Base-by-base conservation (phyloP, 2,329 filamentous ascomycete genomes). In the Herpotrichia juniperi region DNA sequence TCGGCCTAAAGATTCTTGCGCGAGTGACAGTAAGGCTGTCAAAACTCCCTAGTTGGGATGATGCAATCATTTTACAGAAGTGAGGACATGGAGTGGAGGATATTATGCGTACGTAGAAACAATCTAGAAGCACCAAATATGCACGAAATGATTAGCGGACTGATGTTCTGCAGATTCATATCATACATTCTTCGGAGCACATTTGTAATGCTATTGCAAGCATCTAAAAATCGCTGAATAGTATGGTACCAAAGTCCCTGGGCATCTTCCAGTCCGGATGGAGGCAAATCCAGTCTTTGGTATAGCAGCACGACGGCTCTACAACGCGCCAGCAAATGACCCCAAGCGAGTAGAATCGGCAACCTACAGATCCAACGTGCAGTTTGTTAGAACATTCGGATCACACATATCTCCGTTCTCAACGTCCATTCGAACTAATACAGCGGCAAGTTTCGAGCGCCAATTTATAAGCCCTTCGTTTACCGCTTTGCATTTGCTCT, bases 221-320 rank as follows among this genome's bases (percentile, higher is more conserved):
- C 63, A 31, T 69, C 60, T 1, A 67, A 40, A 46, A 63, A 68
- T 4, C 66, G 59, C 24, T 62, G 64, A n/a, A 64, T 62, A 14
- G 66, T 64, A 40, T 64, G 61, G 42, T 60, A 58, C 64, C 66
- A 69, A 8, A 61, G 62, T 9, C 66, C 62, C 40, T 58, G 59
- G 2, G 54, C 52, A 31, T 62, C 50, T 8, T 63, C 62, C 2
- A 64, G 45, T 1, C 61, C 60, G 0, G 54, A 31, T 10, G 62
- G 63, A 12, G 56, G 58, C 28, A 66, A 30, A 46, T 61, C 51
- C 16, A 66, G 50, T 8, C 56, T 37, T 43, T 68, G 61, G 19
- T 67, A 62, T 12, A 68, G 35, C 1, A 62, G 58, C 16, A 67
- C 63, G 2, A 59, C 60, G 2, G 65, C 62, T 22, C 59, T 59